These are phyloP conservation scores for Parathielavia appendiculata DNA, from an alignment of 495 filamentous ascomycete species.

Conservation along the genomic window DNA sequence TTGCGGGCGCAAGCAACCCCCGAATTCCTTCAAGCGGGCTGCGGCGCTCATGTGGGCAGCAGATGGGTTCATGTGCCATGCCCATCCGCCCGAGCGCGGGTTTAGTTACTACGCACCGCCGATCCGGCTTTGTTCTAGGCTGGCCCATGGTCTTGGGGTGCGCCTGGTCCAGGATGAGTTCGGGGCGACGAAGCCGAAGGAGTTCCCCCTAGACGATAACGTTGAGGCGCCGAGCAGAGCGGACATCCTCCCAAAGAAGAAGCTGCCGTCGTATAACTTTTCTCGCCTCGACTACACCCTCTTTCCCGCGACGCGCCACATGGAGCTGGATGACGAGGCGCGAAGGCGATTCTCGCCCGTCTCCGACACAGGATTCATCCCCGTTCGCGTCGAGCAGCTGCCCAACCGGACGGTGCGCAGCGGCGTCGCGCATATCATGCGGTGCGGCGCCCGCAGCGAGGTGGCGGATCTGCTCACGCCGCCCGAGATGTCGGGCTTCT, in stretches of 20 bases:
- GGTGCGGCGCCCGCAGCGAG: not conserved
- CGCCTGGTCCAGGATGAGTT: not conserved
- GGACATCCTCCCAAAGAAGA: not conserved
- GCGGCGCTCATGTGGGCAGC: constrained; percentile 21
- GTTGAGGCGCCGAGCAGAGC: not conserved
- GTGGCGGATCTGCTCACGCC: not conserved
- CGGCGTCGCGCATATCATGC: constrained; percentile 7
- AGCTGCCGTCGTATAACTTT: not conserved
- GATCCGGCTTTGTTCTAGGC: not conserved
- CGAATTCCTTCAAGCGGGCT: constrained; percentile 1
- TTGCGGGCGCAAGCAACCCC: not conserved
- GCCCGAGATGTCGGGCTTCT: not conserved
- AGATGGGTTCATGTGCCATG: constrained; percentile 13
- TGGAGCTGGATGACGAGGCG: not conserved
- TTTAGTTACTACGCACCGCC: not conserved
- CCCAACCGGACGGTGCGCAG: not conserved
- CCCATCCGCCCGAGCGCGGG: constrained; percentile 19
- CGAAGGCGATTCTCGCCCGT: not conserved
- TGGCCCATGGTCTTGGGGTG: not conserved
- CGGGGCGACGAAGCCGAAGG: not conserved
- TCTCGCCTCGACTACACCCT: not conserved
- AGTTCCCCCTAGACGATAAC: not conserved
- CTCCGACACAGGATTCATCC: not conserved
- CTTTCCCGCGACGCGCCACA: not conserved
- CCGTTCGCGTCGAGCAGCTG: not conserved